A percentile compares a stretch with the other conserved stretches of the same genome.
phyloP scores from a whole-genome alignment of 305 asterid genomes.

The Stenogyne calaminthoides region DNA sequence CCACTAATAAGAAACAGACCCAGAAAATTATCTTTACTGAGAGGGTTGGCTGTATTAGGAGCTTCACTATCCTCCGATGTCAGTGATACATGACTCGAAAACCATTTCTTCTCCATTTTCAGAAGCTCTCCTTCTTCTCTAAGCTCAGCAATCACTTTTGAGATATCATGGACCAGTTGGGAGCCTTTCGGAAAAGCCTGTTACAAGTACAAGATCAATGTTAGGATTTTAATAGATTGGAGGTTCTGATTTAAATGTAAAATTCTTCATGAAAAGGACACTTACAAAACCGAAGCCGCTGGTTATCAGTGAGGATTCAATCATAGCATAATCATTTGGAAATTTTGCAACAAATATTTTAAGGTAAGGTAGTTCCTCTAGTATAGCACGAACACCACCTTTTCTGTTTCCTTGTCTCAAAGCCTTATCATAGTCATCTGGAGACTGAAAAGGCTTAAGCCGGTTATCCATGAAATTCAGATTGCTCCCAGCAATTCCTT shows the following conservation, averaged over 20 bases:
- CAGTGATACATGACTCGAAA: slow-evolving; percentile 3
- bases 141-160: slow-evolving; percentile 34
- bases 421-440: slow-evolving; percentile 32
- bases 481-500: slow-evolving; percentile 22
- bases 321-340: slow-evolving; percentile 32
- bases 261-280: not conserved
- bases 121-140: slow-evolving; percentile 38
- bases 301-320: slow-evolving; percentile 25
- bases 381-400: slow-evolving; percentile 48
- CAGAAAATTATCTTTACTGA: slow-evolving; percentile 15
- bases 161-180: slow-evolving; percentile 30
- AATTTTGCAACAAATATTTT: slow-evolving; percentile 32
- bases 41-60: slow-evolving; percentile 8
- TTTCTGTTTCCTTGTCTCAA: slow-evolving; percentile 38
- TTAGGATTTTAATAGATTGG: not conserved
- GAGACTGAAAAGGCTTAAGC: slow-evolving; percentile 18
- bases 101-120: slow-evolving; percentile 37
- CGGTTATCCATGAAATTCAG: slow-evolving; percentile 23
- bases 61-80: not conserved
- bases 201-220: not conserved
- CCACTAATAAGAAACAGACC: slow-evolving; percentile 38
- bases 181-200: slow-evolving; percentile 44
- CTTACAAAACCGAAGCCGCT: not conserved
- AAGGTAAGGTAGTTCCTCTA: slow-evolving; percentile 49
- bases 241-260: not conserved